Conservation (phyloP, 306 rosid genomes). For the Prunus mira region DNA sequence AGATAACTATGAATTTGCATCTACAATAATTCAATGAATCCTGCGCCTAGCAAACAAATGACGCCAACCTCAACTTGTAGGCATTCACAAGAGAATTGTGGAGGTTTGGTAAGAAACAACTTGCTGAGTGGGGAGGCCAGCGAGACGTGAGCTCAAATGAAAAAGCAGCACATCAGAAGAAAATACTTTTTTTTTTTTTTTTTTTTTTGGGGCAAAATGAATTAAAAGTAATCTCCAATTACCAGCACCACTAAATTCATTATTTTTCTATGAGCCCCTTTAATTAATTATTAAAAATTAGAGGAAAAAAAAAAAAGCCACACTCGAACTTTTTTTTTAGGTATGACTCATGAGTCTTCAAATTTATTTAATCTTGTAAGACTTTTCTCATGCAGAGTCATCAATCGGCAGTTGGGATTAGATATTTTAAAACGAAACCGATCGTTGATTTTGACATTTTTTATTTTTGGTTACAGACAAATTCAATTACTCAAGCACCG, state of each 20-base stretch:
- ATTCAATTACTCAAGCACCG: not conserved
- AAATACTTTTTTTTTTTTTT: not conserved
- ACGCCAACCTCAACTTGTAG: no score
- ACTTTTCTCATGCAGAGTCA: not conserved
- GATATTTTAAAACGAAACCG: not conserved
- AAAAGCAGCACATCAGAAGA: not conserved
- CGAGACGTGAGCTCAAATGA: not conserved
- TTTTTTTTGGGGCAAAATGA: not conserved
- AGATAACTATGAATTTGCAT: no score
- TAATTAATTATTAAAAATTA: not conserved
- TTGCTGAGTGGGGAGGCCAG: not conserved
- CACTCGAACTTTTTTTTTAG: not conserved
- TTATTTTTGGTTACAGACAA: not conserved
- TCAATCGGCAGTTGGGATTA: not conserved
- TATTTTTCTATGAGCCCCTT: not conserved
- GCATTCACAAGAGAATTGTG: no score
- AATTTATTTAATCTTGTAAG: no score
- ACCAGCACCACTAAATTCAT: not conserved
- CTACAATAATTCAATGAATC: no score
- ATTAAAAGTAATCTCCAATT: not conserved
- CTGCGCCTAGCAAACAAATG: no score
- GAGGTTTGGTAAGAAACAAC: no score
- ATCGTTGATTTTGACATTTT: not conserved
- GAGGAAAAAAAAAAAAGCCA: not conserved
- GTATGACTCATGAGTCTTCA: not conserved